These are phyloP conservation scores for Calonectria hongkongensis DNA, from an alignment of 2,329 filamentous ascomycete species.

Conservation along the genomic window DNA sequence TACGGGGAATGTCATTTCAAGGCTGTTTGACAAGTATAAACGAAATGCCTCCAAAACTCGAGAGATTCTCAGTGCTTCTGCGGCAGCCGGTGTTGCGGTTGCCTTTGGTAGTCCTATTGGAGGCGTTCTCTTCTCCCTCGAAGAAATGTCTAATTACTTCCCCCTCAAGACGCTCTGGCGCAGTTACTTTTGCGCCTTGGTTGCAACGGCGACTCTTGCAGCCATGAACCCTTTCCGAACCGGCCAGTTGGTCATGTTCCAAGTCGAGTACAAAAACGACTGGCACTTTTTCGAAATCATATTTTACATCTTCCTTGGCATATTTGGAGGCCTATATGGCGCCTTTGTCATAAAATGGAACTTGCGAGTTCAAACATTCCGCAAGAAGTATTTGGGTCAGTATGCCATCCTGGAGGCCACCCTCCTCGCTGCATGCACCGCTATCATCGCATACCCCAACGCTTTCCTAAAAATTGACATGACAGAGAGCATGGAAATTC, in stretches of 20 bases:
- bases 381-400: conserved; percentile 91
- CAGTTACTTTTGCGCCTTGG: conserved; percentile 97
- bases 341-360: conserved; percentile 99
- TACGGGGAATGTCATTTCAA: conserved; percentile 95
- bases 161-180: conserved; percentile 98
- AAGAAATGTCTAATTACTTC: conserved; percentile 98
- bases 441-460: conserved; percentile 96
- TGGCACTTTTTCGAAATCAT: conserved; percentile 99
- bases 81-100: conserved; percentile 95
- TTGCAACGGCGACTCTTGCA: conserved; percentile 93
- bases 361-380: conserved; percentile 90
- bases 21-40: conserved; percentile 93
- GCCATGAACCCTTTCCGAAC: conserved; percentile 99
- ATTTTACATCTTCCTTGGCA: conserved; percentile 92
- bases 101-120: conserved; percentile 98
- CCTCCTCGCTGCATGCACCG: conserved; percentile 87
- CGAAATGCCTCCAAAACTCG: conserved; percentile 94
- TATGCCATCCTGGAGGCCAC: conserved; percentile 93
- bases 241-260: conserved; percentile 99
- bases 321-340: conserved; percentile 96
- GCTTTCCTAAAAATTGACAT: conserved; percentile 97
- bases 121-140: conserved; percentile 95
- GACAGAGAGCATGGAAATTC: conserved; percentile 99
- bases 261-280: conserved; percentile 93
- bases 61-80: conserved; percentile 95